Evolutionary conservation across 768 basidiomycete species (phyloP).

Genomic region (Panellus pusillus): DNA sequence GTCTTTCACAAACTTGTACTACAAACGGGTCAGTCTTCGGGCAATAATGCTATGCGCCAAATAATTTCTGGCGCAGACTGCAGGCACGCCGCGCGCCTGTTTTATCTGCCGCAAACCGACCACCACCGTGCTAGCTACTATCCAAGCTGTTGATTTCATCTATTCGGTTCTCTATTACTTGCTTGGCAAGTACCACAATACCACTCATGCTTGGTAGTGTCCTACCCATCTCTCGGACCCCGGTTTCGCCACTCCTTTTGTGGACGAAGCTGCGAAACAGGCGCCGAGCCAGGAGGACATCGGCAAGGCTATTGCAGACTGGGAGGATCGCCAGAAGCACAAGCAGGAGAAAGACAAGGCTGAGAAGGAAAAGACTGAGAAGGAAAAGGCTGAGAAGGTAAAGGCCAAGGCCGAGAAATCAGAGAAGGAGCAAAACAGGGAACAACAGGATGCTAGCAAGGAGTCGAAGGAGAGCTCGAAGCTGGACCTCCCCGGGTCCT

Average conservation of each 20-base stretch:
- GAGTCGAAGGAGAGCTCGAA: constrained; percentile 31
- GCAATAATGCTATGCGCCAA: neutral
- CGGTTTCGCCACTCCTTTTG: constrained; percentile 65
- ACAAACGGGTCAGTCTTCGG: constrained; percentile 72
- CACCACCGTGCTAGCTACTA: constrained; percentile 79
- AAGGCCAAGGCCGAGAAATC: constrained; percentile 33
- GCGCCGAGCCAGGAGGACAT: constrained; percentile 69
- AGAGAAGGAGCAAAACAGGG: constrained; percentile 25
- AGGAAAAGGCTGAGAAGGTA: constrained; percentile 39
- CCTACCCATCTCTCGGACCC: constrained; percentile 75
- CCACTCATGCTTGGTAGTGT: constrained; percentile 37
- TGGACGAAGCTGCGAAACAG: constrained; percentile 34
- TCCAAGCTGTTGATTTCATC: constrained; percentile 81
- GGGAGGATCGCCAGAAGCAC: constrained; percentile 69
- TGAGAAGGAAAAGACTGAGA: constrained; percentile 40
- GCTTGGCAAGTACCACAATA: too few species aligned
- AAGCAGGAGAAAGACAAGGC: constrained; percentile 55
- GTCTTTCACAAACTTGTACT: constrained; percentile 85
- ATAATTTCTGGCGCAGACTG: constrained; percentile 48
- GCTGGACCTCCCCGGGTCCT: constrained; percentile 30
- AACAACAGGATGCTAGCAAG: constrained; percentile 29
- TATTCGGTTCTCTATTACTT: constrained; percentile 44
- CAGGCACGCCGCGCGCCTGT: constrained; percentile 76
- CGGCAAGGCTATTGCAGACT: constrained; percentile 74
- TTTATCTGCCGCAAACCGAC: constrained; percentile 81